Percentiles rank a stretch among this genome's conserved stretches.
These are phyloP conservation scores for Hypomyces perniciosus DNA, from an alignment of 2,329 filamentous ascomycete species.

Conservation along the genomic window DNA sequence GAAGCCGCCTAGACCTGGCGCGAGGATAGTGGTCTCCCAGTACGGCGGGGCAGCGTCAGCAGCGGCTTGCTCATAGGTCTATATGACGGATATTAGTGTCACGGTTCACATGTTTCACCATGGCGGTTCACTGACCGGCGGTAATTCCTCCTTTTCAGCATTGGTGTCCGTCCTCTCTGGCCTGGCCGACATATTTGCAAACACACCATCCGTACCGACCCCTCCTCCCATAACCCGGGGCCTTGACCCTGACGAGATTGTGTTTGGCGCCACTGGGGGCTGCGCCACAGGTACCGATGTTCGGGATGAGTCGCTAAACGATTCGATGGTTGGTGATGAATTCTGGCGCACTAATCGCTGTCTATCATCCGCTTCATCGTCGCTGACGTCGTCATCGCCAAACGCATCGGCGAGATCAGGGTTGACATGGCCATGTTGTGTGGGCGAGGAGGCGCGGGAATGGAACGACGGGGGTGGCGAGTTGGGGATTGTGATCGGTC, in stretches of 20 bases:
- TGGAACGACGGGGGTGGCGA: constrained; percentile 80
- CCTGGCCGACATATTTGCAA: constrained; percentile 89
- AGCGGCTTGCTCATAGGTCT: constrained; percentile 98
- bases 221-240: constrained; percentile 59
- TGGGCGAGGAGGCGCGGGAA: constrained; percentile 64
- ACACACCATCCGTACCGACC: constrained; percentile 87
- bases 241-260: constrained; percentile 35
- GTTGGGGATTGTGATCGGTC: constrained; percentile 43
- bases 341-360: constrained; percentile 76
- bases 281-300: constrained; percentile 7
- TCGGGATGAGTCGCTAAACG: constrained; percentile 7
- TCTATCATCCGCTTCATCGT: constrained; percentile 73
- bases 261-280: constrained; percentile 19
- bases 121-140: constrained; percentile 64
- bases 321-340: constrained; percentile 26
- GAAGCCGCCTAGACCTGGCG: constrained; percentile 79
- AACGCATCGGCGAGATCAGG: constrained; percentile 89
- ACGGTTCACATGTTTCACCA: not conserved
- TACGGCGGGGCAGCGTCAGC: constrained; percentile 94
- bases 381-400: constrained; percentile 71
- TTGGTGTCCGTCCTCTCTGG: constrained; percentile 69
- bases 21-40: constrained; percentile 98
- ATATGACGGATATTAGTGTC: constrained; percentile 29
- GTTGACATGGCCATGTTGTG: constrained; percentile 50
- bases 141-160: constrained; percentile 71